Evolutionary conservation across 208 protist genomes (phyloP), one percentile per base, ranked within the genome.

Genomic region (Sergeia podlipaevii): DNA sequence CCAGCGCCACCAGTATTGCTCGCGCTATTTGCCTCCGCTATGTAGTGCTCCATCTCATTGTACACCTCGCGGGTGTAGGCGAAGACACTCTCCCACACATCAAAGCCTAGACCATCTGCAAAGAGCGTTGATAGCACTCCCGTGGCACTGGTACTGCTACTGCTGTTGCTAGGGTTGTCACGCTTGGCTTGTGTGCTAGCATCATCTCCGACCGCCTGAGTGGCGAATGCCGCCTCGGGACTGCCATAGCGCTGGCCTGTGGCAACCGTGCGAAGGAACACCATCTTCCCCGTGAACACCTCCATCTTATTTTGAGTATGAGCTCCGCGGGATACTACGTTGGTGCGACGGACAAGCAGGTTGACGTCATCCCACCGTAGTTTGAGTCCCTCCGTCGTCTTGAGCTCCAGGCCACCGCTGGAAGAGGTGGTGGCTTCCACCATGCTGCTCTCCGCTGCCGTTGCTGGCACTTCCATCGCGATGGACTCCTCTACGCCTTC

Each of bases 231-330:
- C 10, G 62, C 62, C 26, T 56, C 78, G 21, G 66, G 15, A 34
- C 38, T 32, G 13, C 66, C 68, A 60, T 90, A 93, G 44, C 70
- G 79, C 39, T 60, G 63, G 8, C 77, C 77, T 2, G 74, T 93
- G 20, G 80, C 80, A 28, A 81, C 57, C 3, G 67, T 74, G 29
- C 83, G 86, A 28, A 94, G 58, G 38, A 86, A 85, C 18, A 80
- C 82, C n/a, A 74, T 69, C 30, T 72, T 65, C 5, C 82, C 86
- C 1, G 86, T 94, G 60, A 94, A 91, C 1, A 91, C 82, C 63
- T 94, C 82, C 86, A 91, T 69, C 29, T 65, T 70, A n/a, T 70
- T 37, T 8, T 50, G 20, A 24, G 10, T 26, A 11, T 33, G 6
- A 5, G 20, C 28, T 17, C 11, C 32, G 28, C 49, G 15, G 60